A percentile compares a stretch with the other conserved stretches of the same genome.
Conservation (phyloP, 2,329 filamentous ascomycete genomes). For the Cladosporium sp. region DNA sequence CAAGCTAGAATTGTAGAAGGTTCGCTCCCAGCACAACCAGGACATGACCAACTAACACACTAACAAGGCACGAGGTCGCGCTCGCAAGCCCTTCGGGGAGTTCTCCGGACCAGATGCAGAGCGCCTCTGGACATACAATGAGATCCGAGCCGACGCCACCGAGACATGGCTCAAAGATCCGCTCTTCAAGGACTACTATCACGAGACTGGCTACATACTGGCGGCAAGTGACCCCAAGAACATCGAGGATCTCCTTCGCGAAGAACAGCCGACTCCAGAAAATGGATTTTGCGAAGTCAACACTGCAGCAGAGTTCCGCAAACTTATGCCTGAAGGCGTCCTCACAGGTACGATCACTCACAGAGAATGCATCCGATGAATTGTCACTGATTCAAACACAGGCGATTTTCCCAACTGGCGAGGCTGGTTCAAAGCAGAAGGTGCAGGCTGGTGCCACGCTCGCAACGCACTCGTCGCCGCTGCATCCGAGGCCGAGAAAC, state of each 20-base stretch:
- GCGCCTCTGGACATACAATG: conserved; percentile 13
- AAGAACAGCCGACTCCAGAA: conserved; percentile 20
- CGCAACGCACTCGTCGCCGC: conserved; percentile 46
- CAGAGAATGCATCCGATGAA: too few species aligned
- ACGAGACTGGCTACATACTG: conserved; percentile 46
- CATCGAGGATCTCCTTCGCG: conserved; percentile 24
- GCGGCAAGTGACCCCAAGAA: conserved; percentile 40
- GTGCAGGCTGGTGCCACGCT: conserved; percentile 54
- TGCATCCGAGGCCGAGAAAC: conserved; percentile 40
- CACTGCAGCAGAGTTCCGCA: conserved; percentile 44
- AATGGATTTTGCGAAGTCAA: conserved; percentile 32
- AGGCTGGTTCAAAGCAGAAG: conserved; percentile 43
- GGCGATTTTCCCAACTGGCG: conserved; percentile 49
- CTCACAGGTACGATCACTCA: too few species aligned
- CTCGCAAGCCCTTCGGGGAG: conserved; percentile 8
- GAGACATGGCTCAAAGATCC: conserved; percentile 43
- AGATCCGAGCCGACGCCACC: conserved; percentile 33
- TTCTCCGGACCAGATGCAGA: conserved; percentile 8
- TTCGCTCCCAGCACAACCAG: conserved; percentile 15
- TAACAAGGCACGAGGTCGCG: conserved; percentile 15
- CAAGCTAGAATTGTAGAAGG: conserved; percentile 37
- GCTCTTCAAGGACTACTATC: conserved; percentile 42
- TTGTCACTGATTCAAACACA: too few species aligned
- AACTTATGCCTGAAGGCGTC: conserved; percentile 50
- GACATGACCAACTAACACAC: conserved; percentile 8